phyloP scores from a whole-genome alignment of 352 stramenopile genomes.

The Phytopythium delawarense region DNA sequence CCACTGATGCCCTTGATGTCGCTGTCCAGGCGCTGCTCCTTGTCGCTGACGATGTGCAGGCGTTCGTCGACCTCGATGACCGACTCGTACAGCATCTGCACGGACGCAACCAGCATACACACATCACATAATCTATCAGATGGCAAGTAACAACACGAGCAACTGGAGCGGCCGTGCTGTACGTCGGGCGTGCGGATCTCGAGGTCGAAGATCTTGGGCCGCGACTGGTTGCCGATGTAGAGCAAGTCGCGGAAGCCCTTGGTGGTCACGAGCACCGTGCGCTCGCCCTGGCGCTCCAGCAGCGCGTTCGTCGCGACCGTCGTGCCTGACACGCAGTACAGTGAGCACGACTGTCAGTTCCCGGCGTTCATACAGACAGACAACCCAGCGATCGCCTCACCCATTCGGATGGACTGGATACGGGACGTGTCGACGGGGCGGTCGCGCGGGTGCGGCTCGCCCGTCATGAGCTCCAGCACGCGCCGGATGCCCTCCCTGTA shows the following conservation, averaged over 20 bases:
- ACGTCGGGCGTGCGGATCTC: constrained; percentile 91
- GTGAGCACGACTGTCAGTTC: neutral
- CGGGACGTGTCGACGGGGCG: constrained; percentile 80
- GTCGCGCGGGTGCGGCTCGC: constrained; percentile 78
- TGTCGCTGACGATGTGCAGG: constrained; percentile 88
- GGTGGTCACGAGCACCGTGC: constrained; percentile 94
- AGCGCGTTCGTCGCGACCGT: constrained; percentile 99
- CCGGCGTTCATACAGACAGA: neutral
- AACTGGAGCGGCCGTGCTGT: constrained; percentile 5
- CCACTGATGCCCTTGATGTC: constrained; percentile 85
- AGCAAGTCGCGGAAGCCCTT: constrained; percentile 95
- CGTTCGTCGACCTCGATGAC: constrained; percentile 98
- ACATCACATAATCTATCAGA: constrained; percentile 8
- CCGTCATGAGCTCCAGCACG: constrained; percentile 93
- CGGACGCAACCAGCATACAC: neutral
- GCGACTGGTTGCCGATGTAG: constrained; percentile 98
- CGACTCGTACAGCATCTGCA: constrained; percentile 93
- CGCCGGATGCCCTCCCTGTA: constrained; percentile 90
- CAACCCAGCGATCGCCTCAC: constrained; percentile 9
- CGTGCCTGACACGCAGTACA: constrained; percentile 54
- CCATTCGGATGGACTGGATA: constrained; percentile 98
- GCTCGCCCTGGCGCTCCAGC: constrained; percentile 95
- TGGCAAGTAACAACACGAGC: constrained; percentile 1
- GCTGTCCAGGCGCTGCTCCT: constrained; percentile 40
- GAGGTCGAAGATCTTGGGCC: constrained; percentile 96